phyloP scores from a whole-genome alignment of 2,329 filamentous ascomycete genomes.

The Arthroderma sp. region DNA sequence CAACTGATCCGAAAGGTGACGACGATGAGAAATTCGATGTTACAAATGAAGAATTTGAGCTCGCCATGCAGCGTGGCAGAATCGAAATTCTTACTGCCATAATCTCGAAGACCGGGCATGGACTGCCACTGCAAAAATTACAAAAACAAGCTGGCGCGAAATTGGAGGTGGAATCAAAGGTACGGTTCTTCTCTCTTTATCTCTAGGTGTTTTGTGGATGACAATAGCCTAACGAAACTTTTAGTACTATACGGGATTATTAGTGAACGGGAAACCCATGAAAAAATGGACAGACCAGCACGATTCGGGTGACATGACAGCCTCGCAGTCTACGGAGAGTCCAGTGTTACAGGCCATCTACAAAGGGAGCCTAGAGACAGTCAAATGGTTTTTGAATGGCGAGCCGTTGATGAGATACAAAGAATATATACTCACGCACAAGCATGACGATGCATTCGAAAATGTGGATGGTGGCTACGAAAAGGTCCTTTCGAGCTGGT shows the following conservation, averaged over 20 bases:
- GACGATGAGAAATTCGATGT: constrained; percentile 6
- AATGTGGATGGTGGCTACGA: constrained; percentile 51
- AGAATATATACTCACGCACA: constrained; percentile 52
- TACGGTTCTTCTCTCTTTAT: background rate
- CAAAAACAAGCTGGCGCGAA: constrained; percentile 52
- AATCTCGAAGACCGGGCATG: constrained; percentile 51
- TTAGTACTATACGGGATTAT: constrained; percentile 59
- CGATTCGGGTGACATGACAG: background rate
- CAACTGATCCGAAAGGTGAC: constrained; percentile 21
- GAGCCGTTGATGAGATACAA: constrained; percentile 53
- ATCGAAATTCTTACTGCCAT: constrained; percentile 47
- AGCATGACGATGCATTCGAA: constrained; percentile 48
- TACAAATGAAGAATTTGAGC: constrained; percentile 17
- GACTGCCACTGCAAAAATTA: constrained; percentile 52
- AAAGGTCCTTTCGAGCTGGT: constrained; percentile 41
- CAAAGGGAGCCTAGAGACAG: constrained; percentile 47
- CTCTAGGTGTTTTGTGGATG: too few species aligned
- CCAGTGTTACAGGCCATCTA: constrained; percentile 22
- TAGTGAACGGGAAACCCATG: constrained; percentile 57
- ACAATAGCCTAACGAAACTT: background rate
- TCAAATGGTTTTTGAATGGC: constrained; percentile 67
- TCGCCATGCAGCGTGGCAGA: constrained; percentile 32
- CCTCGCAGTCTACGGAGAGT: background rate
- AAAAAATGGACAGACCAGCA: constrained; percentile 57
- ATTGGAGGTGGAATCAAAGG: constrained; percentile 38